These are phyloP conservation scores for Histomonas meleagridis DNA, from an alignment of 208 protist species.

Conservation along the genomic window DNA sequence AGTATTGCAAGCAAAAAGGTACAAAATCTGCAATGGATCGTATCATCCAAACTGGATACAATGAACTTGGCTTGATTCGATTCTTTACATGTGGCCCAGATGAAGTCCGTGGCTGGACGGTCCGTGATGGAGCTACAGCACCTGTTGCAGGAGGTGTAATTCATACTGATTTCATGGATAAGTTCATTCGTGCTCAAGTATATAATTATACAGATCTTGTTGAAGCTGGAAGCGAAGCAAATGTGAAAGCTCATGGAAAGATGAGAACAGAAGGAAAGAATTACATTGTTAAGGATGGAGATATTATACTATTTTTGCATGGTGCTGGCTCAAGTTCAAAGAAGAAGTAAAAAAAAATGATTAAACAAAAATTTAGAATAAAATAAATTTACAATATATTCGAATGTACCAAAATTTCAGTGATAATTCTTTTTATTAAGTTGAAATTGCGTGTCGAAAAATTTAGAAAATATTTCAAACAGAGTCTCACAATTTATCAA, in stretches of 20 bases:
- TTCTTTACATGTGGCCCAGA: conserved; percentile 67
- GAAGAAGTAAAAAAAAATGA: conserved; percentile 30
- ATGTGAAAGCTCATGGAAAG: conserved; percentile 70
- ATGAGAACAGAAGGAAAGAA: conserved; percentile 80
- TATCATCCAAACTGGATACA: conserved; percentile 53
- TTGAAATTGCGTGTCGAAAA: too few species aligned
- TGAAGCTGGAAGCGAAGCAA: conserved; percentile 74
- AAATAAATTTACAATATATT: too few species aligned
- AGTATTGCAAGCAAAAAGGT: background rate
- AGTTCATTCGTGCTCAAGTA: conserved; percentile 56
- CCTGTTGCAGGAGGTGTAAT: conserved; percentile 92
- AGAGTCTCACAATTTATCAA: too few species aligned
- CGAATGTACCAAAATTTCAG: too few species aligned
- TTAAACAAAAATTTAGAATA: too few species aligned
- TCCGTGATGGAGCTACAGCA: conserved; percentile 58
- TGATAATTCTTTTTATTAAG: too few species aligned
- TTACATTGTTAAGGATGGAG: conserved; percentile 89
- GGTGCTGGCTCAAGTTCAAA: conserved; percentile 2
- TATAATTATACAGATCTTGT: conserved; percentile 79
- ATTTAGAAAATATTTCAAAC: too few species aligned
- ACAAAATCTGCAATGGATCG: background rate
- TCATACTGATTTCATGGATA: conserved; percentile 92
- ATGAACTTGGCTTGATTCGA: conserved; percentile 73
- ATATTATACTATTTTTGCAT: conserved; percentile 82
- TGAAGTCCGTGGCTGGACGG: conserved; percentile 85